Evolutionary conservation across 1,139 yeast genomes (phyloP).

Genomic region (Nematodospora anomalae): DNA sequence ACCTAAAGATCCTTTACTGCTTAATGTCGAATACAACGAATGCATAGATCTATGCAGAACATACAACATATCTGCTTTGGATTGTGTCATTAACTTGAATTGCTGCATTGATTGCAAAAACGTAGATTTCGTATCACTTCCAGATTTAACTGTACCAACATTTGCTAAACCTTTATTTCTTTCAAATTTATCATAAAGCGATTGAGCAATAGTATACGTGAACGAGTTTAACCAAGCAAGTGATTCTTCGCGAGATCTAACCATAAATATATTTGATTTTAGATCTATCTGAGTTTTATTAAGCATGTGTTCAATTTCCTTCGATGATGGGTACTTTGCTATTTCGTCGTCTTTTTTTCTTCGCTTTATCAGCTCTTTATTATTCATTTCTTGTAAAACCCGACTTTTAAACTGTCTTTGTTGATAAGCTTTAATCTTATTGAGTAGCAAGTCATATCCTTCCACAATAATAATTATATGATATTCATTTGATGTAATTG

Average conservation of each 20-base stretch:
- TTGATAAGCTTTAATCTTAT: slow-evolving; percentile 43
- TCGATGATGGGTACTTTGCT: slow-evolving; percentile 28
- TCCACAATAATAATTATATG: slow-evolving; percentile 47
- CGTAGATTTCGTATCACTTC: slow-evolving; percentile 46
- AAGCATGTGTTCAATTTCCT: slow-evolving; percentile 36
- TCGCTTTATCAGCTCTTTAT: slow-evolving; percentile 8
- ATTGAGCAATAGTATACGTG: slow-evolving; percentile 53
- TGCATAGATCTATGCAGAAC: slow-evolving; percentile 39
- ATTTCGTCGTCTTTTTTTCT: slow-evolving; percentile 10
- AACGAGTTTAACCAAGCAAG: slow-evolving; percentile 55
- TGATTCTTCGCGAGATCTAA: slow-evolving; percentile 48
- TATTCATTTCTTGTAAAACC: slow-evolving; percentile 29
- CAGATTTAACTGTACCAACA: slow-evolving; percentile 55
- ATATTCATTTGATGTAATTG: slow-evolving; percentile 6
- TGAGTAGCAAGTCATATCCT: slow-evolving; percentile 47
- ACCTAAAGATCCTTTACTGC: slow-evolving; percentile 27
- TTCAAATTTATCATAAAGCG: slow-evolving; percentile 55
- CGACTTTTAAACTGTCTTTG: slow-evolving; percentile 46
- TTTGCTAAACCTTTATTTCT: slow-evolving; percentile 55
- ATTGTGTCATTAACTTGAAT: slow-evolving; percentile 56
- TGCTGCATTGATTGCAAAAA: slow-evolving; percentile 52
- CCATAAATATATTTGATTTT: slow-evolving; percentile 48
- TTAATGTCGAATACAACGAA: slow-evolving; percentile 33
- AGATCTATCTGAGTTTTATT: slow-evolving; percentile 30
- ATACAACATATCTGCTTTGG: slow-evolving; percentile 35